Evolutionary conservation across 768 basidiomycete species (phyloP).

Genomic region (Coprinellus aureogranulatus): DNA sequence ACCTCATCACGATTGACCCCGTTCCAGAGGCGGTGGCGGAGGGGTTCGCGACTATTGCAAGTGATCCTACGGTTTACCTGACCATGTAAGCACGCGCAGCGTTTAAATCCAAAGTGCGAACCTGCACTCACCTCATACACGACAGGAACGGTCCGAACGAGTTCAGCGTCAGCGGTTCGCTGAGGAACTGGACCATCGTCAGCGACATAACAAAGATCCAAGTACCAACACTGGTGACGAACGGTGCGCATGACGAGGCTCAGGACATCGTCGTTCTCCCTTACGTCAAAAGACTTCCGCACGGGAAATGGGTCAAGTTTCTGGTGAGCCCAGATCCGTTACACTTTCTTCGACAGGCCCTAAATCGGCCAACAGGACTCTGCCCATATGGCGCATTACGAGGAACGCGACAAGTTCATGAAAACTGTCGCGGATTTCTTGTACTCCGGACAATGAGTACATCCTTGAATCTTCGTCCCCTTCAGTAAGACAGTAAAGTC

Average conservation of each 20-base stretch:
- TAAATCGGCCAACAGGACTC: constrained; percentile 19
- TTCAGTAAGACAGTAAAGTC: not conserved
- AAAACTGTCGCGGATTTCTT: constrained; percentile 32
- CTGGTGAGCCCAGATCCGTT: constrained; percentile 10
- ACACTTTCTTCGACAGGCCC: not conserved
- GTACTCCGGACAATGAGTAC: not conserved
- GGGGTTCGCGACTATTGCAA: constrained; percentile 31
- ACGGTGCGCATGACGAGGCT: constrained; percentile 39
- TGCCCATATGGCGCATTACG: constrained; percentile 42
- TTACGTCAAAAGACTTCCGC: constrained; percentile 35
- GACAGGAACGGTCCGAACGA: constrained; percentile 37
- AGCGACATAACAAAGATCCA: constrained; percentile 41
- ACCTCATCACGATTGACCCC: constrained; percentile 44
- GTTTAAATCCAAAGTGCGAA: not conserved
- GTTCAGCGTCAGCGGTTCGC: constrained; percentile 33
- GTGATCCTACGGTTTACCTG: constrained; percentile 47
- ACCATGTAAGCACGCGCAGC: constrained; percentile 38
- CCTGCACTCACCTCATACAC: not conserved
- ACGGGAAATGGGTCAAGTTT: constrained; percentile 45
- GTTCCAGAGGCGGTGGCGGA: constrained; percentile 38
- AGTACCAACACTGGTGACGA: constrained; percentile 39
- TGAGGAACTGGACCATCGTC: constrained; percentile 47
- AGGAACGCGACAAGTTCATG: constrained; percentile 39
- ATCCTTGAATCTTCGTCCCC: not conserved
- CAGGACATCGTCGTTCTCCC: constrained; percentile 34